Evolutionary conservation across 768 basidiomycete genomes (phyloP).

Genomic region (Pleurotus salmoneostramineus): DNA sequence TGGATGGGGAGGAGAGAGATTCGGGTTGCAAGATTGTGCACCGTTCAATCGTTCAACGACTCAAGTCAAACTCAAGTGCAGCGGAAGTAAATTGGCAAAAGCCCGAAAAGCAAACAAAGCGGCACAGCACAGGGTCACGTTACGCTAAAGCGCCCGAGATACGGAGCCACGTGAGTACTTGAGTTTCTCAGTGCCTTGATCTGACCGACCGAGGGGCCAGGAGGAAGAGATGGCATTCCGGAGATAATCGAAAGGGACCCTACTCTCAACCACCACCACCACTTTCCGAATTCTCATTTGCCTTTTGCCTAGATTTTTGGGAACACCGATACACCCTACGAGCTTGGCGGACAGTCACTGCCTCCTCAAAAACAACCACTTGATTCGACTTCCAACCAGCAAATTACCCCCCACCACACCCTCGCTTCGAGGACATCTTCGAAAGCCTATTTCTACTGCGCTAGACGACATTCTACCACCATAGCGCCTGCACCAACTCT

Average conservation of each 20-base stretch:
- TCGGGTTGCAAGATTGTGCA: background rate
- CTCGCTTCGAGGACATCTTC: background rate
- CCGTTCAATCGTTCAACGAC: background rate
- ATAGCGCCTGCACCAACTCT: background rate
- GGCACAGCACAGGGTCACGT: background rate
- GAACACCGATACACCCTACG: background rate
- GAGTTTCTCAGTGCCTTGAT: background rate
- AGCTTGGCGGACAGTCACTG: background rate
- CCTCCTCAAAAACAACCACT: constrained; percentile 1
- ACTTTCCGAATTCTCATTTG: background rate
- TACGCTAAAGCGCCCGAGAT: background rate
- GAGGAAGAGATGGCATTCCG: constrained; percentile 1
- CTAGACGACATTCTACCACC: background rate
- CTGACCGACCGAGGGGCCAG: background rate
- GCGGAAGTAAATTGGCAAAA: background rate
- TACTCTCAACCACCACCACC: background rate
- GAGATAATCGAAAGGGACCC: background rate
- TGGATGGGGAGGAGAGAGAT: background rate
- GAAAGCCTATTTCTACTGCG: background rate
- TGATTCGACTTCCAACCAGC: constrained; percentile 1
- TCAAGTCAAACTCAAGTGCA: background rate
- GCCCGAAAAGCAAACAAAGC: background rate
- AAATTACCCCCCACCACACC: background rate
- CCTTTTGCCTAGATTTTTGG: too few species aligned
- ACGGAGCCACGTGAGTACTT: constrained; percentile 1